A percentile compares a stretch with the other conserved stretches of the same genome.
Conservation (phyloP, 2,329 filamentous ascomycete species). For the Aspergillus carbonarius region DNA sequence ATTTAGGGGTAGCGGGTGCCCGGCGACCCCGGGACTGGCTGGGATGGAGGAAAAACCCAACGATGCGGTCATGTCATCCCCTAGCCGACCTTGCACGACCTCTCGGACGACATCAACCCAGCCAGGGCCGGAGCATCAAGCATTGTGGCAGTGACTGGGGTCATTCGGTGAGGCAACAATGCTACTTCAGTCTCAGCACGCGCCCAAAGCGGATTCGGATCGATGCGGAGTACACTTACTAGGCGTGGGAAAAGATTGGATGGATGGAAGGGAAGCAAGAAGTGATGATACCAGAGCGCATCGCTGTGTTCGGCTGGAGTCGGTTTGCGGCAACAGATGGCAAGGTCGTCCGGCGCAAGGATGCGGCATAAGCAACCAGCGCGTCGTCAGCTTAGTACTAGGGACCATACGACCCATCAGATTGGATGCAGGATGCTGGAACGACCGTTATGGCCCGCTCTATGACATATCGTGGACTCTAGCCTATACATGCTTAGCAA, state of each 20-base stretch:
- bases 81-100: constrained; percentile 3
- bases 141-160: constrained; percentile 12
- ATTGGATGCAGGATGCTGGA: neutral
- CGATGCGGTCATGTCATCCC: constrained; percentile 7
- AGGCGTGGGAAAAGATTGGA: constrained; percentile 13
- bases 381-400: constrained; percentile 7
- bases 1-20: constrained; percentile 7
- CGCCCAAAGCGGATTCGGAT: constrained; percentile 17
- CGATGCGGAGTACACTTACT: constrained; percentile 15
- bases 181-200: constrained; percentile 20
- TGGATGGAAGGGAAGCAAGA: constrained; percentile 5
- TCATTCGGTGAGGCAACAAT: constrained; percentile 11
- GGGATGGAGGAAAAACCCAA: neutral
- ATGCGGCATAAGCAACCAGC: constrained; percentile 1
- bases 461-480: constrained; percentile 8
- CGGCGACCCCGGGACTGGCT: constrained; percentile 12
- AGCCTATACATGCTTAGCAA: neutral
- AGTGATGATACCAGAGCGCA: constrained; percentile 9
- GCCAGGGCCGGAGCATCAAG: constrained; percentile 2
- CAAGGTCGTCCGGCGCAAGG: neutral
- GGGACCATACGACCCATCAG: constrained; percentile 1
- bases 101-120: constrained; percentile 5
- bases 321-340: constrained; percentile 1
- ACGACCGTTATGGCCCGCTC: neutral
- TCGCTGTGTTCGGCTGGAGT: constrained; percentile 17